These are phyloP conservation scores for Claviceps digitariae DNA, from an alignment of 2,329 filamentous ascomycete species.

Conservation along the genomic window DNA sequence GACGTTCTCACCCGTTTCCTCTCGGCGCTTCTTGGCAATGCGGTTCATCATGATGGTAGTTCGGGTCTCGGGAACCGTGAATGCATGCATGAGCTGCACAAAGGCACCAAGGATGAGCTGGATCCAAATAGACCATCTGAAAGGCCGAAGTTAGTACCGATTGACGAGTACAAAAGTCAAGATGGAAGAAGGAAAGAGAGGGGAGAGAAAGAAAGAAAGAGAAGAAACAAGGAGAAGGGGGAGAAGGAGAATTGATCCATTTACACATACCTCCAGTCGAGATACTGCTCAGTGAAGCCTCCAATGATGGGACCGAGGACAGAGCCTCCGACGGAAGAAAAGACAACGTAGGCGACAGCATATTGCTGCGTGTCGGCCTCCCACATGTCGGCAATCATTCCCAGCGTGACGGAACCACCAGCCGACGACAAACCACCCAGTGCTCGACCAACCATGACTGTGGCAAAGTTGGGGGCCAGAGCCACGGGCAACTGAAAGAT, in stretches of 20 bases:
- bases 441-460: conserved; percentile 55
- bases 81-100: conserved; percentile 52
- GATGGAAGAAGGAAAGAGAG: background rate
- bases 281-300: conserved; percentile 55
- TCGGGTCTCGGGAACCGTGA: conserved; percentile 66
- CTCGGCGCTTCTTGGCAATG: conserved; percentile 62
- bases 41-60: conserved; percentile 64
- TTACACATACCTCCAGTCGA: conserved; percentile 45
- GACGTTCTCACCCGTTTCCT: conserved; percentile 44
- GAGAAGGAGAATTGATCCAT: background rate
- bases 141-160: background rate
- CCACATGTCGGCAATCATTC: conserved; percentile 65
- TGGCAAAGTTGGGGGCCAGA: conserved; percentile 58
- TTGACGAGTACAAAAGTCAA: too few species aligned
- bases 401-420: conserved; percentile 59
- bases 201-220: background rate
- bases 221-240: background rate
- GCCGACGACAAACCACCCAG: conserved; percentile 59
- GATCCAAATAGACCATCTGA: conserved; percentile 62
- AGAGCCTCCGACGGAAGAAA: conserved; percentile 66
- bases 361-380: conserved; percentile 60
- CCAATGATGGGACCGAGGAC: conserved; percentile 68
- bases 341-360: conserved; percentile 62
- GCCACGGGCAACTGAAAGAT: conserved; percentile 62
- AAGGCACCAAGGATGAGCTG: conserved; percentile 65